These are phyloP conservation scores for Diaporthe aspalathi DNA, from an alignment of 2,329 filamentous ascomycete genomes.

Conservation along the genomic window DNA sequence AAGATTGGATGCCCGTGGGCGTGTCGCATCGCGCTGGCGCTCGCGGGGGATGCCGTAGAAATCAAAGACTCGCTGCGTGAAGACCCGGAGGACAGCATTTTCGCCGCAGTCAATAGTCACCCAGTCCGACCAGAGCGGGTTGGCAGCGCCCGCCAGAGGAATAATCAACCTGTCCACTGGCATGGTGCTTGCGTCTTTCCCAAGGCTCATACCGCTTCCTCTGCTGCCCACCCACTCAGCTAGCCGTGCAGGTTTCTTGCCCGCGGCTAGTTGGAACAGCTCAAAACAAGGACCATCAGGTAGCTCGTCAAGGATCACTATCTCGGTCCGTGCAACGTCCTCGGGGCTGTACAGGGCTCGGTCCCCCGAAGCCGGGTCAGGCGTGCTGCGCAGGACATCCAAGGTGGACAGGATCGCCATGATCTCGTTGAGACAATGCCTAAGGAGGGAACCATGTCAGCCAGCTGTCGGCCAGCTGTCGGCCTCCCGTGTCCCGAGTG, in stretches of 20 bases:
- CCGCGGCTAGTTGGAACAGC: too few relatives aligned
- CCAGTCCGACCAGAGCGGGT: slow-evolving; percentile 57
- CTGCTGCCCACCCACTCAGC: too few relatives aligned
- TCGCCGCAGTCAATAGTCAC: slow-evolving; percentile 47
- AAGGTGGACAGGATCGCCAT: slow-evolving; percentile 45
- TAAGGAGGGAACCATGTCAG: not conserved
- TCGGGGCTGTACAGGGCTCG: too few relatives aligned
- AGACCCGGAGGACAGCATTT: slow-evolving; percentile 48
- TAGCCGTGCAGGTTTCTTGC: too few relatives aligned
- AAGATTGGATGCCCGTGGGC: not conserved
- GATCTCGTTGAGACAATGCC: slow-evolving; percentile 47
- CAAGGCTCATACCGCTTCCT: too few relatives aligned
- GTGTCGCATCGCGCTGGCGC: not conserved
- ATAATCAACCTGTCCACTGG: slow-evolving; percentile 47
- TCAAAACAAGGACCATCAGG: too few relatives aligned
- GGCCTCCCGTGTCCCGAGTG: not conserved
- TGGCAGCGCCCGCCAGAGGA: slow-evolving; percentile 54
- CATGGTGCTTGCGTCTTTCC: slow-evolving; percentile 39
- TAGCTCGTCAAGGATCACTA: too few relatives aligned
- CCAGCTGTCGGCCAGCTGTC: too few relatives aligned
- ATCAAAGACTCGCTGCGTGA: slow-evolving; percentile 48
- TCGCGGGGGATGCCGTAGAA: slow-evolving; percentile 44
- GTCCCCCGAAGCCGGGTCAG: too few relatives aligned
- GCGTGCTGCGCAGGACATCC: too few relatives aligned
- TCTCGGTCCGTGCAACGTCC: too few relatives aligned